Conservation (phyloP, 208 protist species). For the Acanthamoeba healyi region DNA sequence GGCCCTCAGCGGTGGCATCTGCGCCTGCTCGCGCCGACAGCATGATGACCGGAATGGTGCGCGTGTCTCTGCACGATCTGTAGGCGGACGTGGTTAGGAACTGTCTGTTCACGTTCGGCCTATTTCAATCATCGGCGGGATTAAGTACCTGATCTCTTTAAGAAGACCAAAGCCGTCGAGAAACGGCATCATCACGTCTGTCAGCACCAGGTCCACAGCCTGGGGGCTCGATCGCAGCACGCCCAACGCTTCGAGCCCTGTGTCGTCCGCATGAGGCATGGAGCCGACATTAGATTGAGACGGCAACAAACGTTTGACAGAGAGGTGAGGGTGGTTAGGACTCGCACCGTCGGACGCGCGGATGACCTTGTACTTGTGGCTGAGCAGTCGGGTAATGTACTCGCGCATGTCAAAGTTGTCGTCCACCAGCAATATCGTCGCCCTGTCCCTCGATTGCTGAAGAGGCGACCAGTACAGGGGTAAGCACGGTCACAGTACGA, state of each 20-base stretch:
- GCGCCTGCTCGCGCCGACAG: conserved; percentile 77
- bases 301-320: too few species aligned
- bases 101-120: too few species aligned
- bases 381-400: conserved; percentile 40
- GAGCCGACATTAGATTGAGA: background rate
- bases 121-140: too few species aligned
- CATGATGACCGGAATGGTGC: conserved; percentile 73
- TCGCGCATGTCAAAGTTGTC: conserved; percentile 78
- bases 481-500: too few species aligned
- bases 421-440: conserved; percentile 41
- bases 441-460: background rate
- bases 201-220: conserved; percentile 71
- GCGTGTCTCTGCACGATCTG: background rate
- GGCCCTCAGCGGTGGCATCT: conserved; percentile 69
- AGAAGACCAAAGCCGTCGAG: conserved; percentile 74
- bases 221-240: background rate
- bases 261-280: too few species aligned
- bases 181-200: conserved; percentile 79
- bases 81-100: too few species aligned
- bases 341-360: conserved; percentile 3
- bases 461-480: too few species aligned
- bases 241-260: conserved; percentile 55
- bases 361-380: conserved; percentile 36
- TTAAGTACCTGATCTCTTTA: conserved; percentile 56
- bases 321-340: too few species aligned